Evolutionary conservation across 257 asterid species (phyloP).

Genomic region (Solanum corneliomulleri): DNA sequence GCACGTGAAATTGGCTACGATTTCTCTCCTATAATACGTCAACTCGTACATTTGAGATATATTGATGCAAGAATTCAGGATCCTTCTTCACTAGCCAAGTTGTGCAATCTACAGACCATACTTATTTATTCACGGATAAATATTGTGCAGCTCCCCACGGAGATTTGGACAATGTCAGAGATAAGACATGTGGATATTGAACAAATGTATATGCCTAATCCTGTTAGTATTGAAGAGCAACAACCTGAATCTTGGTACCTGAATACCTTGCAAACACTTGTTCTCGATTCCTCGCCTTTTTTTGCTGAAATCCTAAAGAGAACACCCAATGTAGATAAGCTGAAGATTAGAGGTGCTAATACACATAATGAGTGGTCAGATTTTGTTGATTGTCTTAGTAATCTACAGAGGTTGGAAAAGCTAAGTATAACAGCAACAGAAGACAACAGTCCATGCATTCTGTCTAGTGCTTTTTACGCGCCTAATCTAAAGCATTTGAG

Average conservation of each 20-base stretch:
- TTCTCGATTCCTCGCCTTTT: neutral
- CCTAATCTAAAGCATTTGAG: neutral
- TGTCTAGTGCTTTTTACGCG: neutral
- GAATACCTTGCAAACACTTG: neutral
- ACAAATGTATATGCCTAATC: neutral
- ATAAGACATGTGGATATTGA: too few species aligned
- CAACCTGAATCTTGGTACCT: neutral
- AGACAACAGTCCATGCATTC: fast-evolving
- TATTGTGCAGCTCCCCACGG: neutral
- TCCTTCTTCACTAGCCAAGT: neutral
- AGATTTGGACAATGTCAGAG: neutral
- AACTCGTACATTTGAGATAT: neutral
- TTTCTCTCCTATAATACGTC: neutral
- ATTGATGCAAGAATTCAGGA: neutral
- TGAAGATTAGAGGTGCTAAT: neutral
- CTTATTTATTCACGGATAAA: neutral
- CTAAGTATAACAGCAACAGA: neutral
- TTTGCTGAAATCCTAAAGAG: neutral
- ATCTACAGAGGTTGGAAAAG: neutral
- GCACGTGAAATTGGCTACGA: neutral
- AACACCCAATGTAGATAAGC: neutral
- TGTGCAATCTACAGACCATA: neutral
- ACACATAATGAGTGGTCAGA: neutral
- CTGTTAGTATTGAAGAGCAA: neutral
- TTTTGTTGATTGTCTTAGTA: neutral